Conservation (phyloP, 1,284 basidiomycete species). For the Ceratobasidium sp. region DNA sequence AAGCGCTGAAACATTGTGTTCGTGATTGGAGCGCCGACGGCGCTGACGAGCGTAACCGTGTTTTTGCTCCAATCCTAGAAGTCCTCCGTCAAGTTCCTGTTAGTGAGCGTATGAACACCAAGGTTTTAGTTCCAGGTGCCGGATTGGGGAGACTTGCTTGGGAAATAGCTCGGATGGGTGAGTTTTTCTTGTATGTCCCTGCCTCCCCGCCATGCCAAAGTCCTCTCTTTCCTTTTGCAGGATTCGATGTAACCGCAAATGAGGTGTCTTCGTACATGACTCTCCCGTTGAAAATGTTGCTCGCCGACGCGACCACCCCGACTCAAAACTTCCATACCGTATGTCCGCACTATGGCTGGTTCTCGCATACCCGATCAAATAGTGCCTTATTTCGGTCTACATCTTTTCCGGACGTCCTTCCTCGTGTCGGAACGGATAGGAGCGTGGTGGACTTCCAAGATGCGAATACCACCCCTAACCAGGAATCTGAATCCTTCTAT, state of each 20-base stretch:
- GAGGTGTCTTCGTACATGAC: slow-evolving; percentile 74
- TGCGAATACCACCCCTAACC: background rate
- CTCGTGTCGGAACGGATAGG: slow-evolving; percentile 55
- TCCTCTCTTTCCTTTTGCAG: slow-evolving; percentile 50
- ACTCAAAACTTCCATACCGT: slow-evolving; percentile 61
- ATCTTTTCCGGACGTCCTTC: slow-evolving; percentile 68
- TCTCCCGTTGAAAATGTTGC: slow-evolving; percentile 65
- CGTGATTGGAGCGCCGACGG: slow-evolving; percentile 73
- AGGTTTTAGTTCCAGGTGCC: slow-evolving; percentile 69
- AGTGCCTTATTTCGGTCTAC: slow-evolving; percentile 63
- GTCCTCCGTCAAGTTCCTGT: slow-evolving; percentile 54
- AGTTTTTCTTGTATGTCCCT: slow-evolving; percentile 43
- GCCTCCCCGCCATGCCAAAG: background rate
- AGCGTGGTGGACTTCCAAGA: background rate
- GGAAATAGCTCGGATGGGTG: slow-evolving; percentile 70
- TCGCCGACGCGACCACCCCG: slow-evolving; percentile 60
- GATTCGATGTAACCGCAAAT: slow-evolving; percentile 66
- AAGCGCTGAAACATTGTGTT: slow-evolving; percentile 71
- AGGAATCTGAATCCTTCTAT: background rate
- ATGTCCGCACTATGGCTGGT: slow-evolving; percentile 71
- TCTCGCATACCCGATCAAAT: slow-evolving; percentile 70
- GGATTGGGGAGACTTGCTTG: slow-evolving; percentile 72
- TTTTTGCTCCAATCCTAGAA: slow-evolving; percentile 66
- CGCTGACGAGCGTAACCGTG: slow-evolving; percentile 60
- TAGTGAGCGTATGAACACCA: slow-evolving; percentile 52